Evolutionary conservation across 495 filamentous ascomycete genomes (phyloP), one percentile per base, ranked within the genome.

Genomic region (Penicillium daleae): DNA sequence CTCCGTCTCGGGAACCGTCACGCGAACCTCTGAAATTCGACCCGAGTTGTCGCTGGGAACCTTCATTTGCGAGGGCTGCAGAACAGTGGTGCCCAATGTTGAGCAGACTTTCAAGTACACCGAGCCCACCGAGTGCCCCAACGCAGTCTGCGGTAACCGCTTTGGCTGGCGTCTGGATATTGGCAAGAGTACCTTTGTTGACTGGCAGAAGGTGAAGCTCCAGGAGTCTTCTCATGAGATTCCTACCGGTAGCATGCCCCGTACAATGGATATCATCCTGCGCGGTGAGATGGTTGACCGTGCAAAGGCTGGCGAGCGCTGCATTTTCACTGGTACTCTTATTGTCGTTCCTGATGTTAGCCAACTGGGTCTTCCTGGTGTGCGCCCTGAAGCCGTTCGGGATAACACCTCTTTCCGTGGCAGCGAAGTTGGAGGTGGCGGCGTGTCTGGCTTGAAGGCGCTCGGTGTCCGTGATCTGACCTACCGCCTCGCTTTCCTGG

Each of bases 191-290:
- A 97, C 93, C 3, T 99, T 99, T 69, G 90, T 98, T 22, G 95
- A 99, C 76, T 99, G 95, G 95, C 95, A 99, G 66, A 98, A 98
- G 73, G 91, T 98, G 24, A 88, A 96, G 55, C 89, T 98, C 32
- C 95, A 99, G 75, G 95, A 99, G 77, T 98, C 97, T 73, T 95
- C 92, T 56, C 93, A 93, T 19, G 95, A 99, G 74, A 99, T 99
- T 51, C 95, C 95, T 0, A 99, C 95, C 2, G 95, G 95, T 42
- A 97, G 92, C 76, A 99, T 99, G 95, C 95, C 95, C 4, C 86
- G 95, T 44, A 99, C 95, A 5, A 92, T 99, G 87, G 95, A 99
- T 67, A 87, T 99, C 24, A 97, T 99, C 66, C 78, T 99, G n/a
- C 87, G 96, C 61, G 96, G 96, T 61, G 95, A 99, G 76, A 96